Evolutionary conservation across 257 asterid species (phyloP).

Genomic region (Plantago ovata): DNA sequence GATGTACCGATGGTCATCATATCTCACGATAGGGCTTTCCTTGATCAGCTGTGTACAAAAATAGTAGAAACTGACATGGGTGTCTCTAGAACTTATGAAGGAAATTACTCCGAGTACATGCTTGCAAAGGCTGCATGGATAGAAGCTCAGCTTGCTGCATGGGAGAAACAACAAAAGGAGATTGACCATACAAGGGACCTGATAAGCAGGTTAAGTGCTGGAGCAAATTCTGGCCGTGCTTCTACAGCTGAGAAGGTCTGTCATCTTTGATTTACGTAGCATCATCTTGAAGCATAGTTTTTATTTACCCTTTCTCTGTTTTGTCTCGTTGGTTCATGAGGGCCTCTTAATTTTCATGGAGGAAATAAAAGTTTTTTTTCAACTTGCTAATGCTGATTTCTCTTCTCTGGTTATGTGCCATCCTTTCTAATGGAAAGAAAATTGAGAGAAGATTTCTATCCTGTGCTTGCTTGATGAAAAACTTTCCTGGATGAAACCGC

Average conservation of each 20-base stretch:
- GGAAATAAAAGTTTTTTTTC: too few relatives aligned
- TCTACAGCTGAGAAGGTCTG: conserved; percentile 96
- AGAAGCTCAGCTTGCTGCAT: conserved; percentile 85
- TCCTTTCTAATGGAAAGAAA: too few relatives aligned
- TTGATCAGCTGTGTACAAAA: conserved; percentile 90
- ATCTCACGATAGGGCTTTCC: conserved; percentile 98
- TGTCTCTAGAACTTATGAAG: conserved; percentile 77
- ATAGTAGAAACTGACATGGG: conserved; percentile 98
- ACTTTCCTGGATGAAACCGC: too few relatives aligned
- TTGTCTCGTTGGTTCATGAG: too few relatives aligned
- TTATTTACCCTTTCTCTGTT: too few relatives aligned
- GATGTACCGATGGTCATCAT: conserved; percentile 98
- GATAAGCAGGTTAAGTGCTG: conserved; percentile 81
- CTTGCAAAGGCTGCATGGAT: conserved; percentile 74
- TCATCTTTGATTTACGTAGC: background rate
- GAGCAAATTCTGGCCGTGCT: conserved; percentile 98
- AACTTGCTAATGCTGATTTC: too few relatives aligned
- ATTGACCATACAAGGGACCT: conserved; percentile 76
- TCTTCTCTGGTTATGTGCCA: too few relatives aligned
- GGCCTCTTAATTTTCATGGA: too few relatives aligned
- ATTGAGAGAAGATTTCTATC: too few relatives aligned
- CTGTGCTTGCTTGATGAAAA: too few relatives aligned
- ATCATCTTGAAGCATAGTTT: too few relatives aligned
- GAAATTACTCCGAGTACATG: conserved; percentile 78
- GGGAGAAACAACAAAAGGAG: conserved; percentile 99